These are phyloP conservation scores for Lachnellula arida DNA, from an alignment of 2,329 filamentous ascomycete species.

Conservation along the genomic window DNA sequence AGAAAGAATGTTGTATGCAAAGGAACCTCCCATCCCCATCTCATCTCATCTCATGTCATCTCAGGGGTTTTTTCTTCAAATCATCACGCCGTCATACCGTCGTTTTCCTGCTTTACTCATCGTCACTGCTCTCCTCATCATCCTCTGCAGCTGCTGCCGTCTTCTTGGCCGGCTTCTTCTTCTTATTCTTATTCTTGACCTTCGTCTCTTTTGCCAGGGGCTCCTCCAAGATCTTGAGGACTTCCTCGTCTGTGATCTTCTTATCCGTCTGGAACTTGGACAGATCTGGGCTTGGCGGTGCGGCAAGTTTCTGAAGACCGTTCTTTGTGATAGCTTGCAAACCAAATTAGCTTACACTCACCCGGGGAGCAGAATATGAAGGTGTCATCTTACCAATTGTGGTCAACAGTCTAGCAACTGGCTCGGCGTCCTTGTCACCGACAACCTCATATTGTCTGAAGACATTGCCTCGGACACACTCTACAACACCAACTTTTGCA, in stretches of 20 bases:
- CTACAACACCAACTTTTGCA: slow-evolving; percentile 91
- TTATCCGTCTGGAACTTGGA: slow-evolving; percentile 89
- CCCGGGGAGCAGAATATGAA: neutral
- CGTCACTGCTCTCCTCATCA: slow-evolving; percentile 33
- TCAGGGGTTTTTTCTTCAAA: neutral
- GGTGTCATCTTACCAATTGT: slow-evolving; percentile 72
- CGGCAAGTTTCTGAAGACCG: slow-evolving; percentile 80
- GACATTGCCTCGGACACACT: slow-evolving; percentile 90
- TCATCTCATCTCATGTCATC: neutral
- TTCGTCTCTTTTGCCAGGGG: slow-evolving; percentile 83
- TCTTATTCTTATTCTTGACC: slow-evolving; percentile 78
- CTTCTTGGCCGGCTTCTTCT: slow-evolving; percentile 51
- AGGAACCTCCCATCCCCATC: neutral
- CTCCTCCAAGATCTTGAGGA: slow-evolving; percentile 89
- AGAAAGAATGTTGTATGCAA: slow-evolving; percentile 1
- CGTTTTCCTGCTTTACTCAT: slow-evolving; percentile 32
- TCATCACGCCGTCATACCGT: neutral
- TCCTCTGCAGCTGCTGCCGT: slow-evolving; percentile 31
- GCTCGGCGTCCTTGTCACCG: slow-evolving; percentile 82
- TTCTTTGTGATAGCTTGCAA: slow-evolving; percentile 90
- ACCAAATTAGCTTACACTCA: slow-evolving; percentile 23
- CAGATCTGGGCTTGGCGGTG: slow-evolving; percentile 69
- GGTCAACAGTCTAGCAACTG: slow-evolving; percentile 82
- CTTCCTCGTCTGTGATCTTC: slow-evolving; percentile 94
- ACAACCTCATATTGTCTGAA: slow-evolving; percentile 95